Conservation (phyloP, 768 basidiomycete species). For the Lepiota brunneoincarnata region DNA sequence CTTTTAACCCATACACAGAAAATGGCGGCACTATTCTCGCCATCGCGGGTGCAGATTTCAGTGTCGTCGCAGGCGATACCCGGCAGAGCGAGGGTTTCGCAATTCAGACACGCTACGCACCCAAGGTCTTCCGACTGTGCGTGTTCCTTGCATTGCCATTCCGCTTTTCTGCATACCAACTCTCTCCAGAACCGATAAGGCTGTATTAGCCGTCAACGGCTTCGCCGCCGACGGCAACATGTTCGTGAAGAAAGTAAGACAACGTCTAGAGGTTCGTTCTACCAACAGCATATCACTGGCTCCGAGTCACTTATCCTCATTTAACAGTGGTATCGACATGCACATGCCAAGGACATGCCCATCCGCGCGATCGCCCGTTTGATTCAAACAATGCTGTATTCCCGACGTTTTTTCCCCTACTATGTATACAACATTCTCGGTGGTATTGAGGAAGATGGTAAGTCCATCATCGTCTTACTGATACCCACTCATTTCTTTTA, state of each 20-base stretch:
- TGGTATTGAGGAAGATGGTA: constrained; percentile 95
- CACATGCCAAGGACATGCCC: constrained; percentile 97
- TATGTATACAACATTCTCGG: constrained; percentile 97
- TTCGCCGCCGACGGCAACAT: constrained; percentile 97
- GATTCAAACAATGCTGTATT: constrained; percentile 98
- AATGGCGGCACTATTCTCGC: constrained; percentile 97
- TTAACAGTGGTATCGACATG: constrained; percentile 92
- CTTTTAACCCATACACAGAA: constrained; percentile 87
- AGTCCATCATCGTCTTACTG: constrained; percentile 27
- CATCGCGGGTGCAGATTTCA: constrained; percentile 91
- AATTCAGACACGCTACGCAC: constrained; percentile 96
- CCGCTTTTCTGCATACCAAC: not conserved
- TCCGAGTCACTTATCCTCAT: not conserved
- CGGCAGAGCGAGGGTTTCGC: constrained; percentile 95
- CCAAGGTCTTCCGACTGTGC: constrained; percentile 92
- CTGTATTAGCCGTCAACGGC: constrained; percentile 93
- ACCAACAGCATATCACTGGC: constrained; percentile 4
- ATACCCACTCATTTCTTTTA: constrained; percentile 17
- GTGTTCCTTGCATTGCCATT: constrained; percentile 23
- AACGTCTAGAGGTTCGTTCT: constrained; percentile 83
- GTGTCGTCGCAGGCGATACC: constrained; percentile 95
- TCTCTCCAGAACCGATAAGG: constrained; percentile 76
- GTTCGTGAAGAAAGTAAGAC: constrained; percentile 95
- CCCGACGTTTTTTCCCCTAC: constrained; percentile 95
- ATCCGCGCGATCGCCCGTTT: constrained; percentile 94